These are phyloP conservation scores for Fonsecaea monophora DNA, from an alignment of 2,329 filamentous ascomycete genomes.

Conservation along the genomic window DNA sequence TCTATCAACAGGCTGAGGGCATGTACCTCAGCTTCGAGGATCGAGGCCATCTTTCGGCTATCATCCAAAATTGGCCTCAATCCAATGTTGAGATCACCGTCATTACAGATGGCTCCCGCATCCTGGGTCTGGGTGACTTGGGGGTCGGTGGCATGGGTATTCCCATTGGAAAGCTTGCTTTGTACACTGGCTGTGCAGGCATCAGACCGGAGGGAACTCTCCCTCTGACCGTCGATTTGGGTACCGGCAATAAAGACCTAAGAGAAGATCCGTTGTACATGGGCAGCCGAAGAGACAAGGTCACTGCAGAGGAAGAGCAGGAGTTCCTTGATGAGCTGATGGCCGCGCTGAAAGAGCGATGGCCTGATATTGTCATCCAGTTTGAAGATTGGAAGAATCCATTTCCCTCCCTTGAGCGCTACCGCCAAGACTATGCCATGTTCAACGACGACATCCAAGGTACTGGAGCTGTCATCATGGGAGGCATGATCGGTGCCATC, in stretches of 20 bases:
- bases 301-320: constrained; percentile 77
- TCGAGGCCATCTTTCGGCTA: constrained; percentile 83
- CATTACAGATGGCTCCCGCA: constrained; percentile 94
- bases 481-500: constrained; percentile 76
- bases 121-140: constrained; percentile 87
- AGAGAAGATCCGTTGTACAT: constrained; percentile 87
- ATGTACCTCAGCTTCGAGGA: constrained; percentile 97
- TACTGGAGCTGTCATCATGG: constrained; percentile 92
- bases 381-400: constrained; percentile 99
- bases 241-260: constrained; percentile 67
- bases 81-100: constrained; percentile 91
- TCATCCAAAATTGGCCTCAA: constrained; percentile 93
- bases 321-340: constrained; percentile 98
- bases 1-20: constrained; percentile 91
- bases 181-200: constrained; percentile 94
- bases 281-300: constrained; percentile 82
- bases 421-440: constrained; percentile 86
- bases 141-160: constrained; percentile 98
- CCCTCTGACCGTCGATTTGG: constrained; percentile 68
- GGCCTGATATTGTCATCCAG: constrained; percentile 79
- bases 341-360: constrained; percentile 80
- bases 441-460: constrained; percentile 99
- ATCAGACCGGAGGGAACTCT: constrained; percentile 79
- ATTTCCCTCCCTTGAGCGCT: constrained; percentile 90
- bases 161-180: constrained; percentile 91